Percentiles rank a stretch among this genome's conserved stretches.
Evolutionary conservation across 441 rosid genomes (phyloP).

Genomic region (Jatropha podagrica): DNA sequence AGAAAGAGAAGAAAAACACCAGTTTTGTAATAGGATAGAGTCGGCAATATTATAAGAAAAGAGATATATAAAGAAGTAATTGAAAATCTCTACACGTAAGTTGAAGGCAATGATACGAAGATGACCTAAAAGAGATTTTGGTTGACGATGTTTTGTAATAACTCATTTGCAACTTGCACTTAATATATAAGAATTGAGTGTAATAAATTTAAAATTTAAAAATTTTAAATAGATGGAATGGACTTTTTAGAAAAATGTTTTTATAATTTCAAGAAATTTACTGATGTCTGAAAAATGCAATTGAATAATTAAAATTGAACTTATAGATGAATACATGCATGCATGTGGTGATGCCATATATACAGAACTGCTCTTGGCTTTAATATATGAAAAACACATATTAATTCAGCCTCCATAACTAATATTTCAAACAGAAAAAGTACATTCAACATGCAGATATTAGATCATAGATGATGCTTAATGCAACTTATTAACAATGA

Average conservation of each 20-base stretch:
- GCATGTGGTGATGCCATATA: too few relatives aligned
- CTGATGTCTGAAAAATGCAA: too few relatives aligned
- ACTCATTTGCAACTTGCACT: neutral
- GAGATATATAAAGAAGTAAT: neutral
- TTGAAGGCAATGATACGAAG: conserved; percentile 17
- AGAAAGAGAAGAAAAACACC: too few relatives aligned
- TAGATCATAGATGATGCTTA: conserved; percentile 9
- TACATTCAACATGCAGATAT: neutral
- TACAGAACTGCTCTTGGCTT: neutral
- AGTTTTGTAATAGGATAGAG: too few relatives aligned
- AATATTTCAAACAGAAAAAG: neutral
- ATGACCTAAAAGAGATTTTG: conserved; percentile 17
- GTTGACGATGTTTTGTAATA: neutral
- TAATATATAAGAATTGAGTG: neutral
- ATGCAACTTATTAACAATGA: neutral
- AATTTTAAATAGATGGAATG: too few relatives aligned
- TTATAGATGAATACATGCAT: neutral
- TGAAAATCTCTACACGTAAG: conserved; percentile 21
- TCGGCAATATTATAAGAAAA: neutral
- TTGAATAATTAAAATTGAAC: too few relatives aligned
- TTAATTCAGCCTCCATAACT: neutral
- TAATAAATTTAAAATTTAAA: too few relatives aligned
- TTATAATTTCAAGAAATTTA: too few relatives aligned
- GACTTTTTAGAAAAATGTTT: too few relatives aligned
- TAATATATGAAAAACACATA: too few relatives aligned